Evolutionary conservation across 2,329 filamentous ascomycete genomes (phyloP), one percentile per base, ranked within the genome.

Genomic region (Aspergillus persii): DNA sequence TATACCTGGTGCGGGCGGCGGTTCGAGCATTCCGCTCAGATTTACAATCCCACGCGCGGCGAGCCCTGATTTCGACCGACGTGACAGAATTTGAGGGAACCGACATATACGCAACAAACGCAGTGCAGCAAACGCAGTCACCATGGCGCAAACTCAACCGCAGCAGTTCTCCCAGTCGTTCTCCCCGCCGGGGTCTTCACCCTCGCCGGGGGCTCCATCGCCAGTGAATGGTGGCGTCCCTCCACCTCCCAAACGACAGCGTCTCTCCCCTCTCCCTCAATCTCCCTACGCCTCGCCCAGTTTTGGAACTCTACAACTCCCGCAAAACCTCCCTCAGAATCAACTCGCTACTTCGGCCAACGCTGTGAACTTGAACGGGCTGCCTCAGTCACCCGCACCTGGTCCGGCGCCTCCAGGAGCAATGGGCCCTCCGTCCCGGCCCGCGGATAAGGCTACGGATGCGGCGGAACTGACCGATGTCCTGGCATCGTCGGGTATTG

Each of bases 401-500:
- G 68, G 77, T 70, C 59, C 78, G 51, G 71, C 70, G 5, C 68
- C 75, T 50, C 70, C 75, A 18, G 81, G 81, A 46, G 78, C 80
- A 6, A 88, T 88, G 86, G 84, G 84, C 3, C 86, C 86, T 49
- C 86, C 86, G n/a, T 84, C 84, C 60, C 78, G 84, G 46, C 86
- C 85, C 11, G 77, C 73, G 11, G 79, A 81, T 8, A 80, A 81
- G 62, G 79, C 80, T 47, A 83, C 81, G 57, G 76, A 85, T 75
- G 74, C 76, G 53, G 74, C 93, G 67, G 91, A 96, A 68, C 84
- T 93, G 50, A 91, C 89, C 64, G 93, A 97, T 77, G 90, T 92
- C 53, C 77, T 96, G 56, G 88, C 89, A 18, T 91, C 90, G 18
- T 94, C 92, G 15, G 92, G 92, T 53, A 92, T 97, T 63, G 91